Evolutionary conservation across 805 yeast genomes (phyloP), one percentile per base, ranked within the genome.

Genomic region (Scheffersomyces ergatensis): DNA sequence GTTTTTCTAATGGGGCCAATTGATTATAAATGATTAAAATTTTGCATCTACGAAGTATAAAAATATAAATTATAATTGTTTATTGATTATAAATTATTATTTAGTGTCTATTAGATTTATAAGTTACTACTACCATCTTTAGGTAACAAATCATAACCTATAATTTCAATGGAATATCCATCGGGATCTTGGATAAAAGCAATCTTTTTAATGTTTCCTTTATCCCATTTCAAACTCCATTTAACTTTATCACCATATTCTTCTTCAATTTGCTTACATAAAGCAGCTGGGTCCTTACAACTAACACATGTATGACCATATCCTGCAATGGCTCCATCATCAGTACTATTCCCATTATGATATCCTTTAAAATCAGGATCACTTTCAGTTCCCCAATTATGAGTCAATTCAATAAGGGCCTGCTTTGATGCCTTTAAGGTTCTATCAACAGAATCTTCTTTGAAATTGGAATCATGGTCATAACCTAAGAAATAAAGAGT

Each of bases 351-450:
- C 44, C 96, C 96, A 47, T 78, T 81, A 64, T 89, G 95, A 63
- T 92, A 93, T 19, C 76, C 75, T 38, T 73, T 66, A 67, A 89
- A 87, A 4, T 75, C 72, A 14, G 76, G 73, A 46, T 92, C 96
- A 16, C 67, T 55, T 60, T 93, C 99, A 17, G 97, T 88, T 17
- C 98, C 99, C 83, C 89, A 92, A 69, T 93, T 93, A 68, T 89
- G 92, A 35, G 98, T 92, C 58, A 93, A 74, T 66, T 93, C 99
- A 40, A 93, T 62, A 11, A 93, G 65, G 16, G 92, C 83, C 59
- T 87, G 89, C 45, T 81, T 67, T 38, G 50, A 38, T 5, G 74
- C 61, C 49, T 70, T 75, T 2, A 53, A 50, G 2, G 40, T 48
- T 25, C 41, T 53, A 3, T 58, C 49, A 18, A 49, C 26, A n/a